Conservation (phyloP, 179 eudicot genomes). For the Spinacia oleracea region DNA sequence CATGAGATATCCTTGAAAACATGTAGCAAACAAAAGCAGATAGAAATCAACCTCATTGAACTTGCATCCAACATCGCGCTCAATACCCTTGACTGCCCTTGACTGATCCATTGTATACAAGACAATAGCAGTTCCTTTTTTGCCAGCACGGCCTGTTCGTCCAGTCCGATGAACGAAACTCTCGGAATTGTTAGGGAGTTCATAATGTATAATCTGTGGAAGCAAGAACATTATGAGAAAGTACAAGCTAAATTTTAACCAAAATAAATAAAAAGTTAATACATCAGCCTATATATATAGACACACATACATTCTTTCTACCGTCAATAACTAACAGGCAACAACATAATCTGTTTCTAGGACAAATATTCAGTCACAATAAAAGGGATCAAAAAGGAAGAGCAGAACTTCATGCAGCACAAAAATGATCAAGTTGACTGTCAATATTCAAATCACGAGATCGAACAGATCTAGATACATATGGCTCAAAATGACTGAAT, state of each 20-base stretch:
- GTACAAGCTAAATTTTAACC: neutral
- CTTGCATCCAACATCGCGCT: constrained; percentile 73
- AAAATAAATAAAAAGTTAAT: no score
- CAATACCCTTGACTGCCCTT: constrained; percentile 60
- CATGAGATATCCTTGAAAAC: neutral
- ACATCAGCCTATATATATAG: no score
- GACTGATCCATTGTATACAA: constrained; percentile 48
- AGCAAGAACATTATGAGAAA: neutral
- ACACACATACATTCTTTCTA: no score
- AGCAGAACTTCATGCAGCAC: neutral
- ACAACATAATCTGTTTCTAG: neutral
- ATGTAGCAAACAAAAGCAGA: neutral
- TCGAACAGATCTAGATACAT: neutral
- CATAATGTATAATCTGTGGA: constrained; percentile 75
- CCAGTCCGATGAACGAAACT: constrained; percentile 93
- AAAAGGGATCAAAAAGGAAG: neutral
- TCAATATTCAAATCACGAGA: neutral
- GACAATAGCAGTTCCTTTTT: constrained; percentile 77
- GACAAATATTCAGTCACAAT: neutral
- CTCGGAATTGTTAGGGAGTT: constrained; percentile 76
- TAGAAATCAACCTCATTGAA: constrained; percentile 54
- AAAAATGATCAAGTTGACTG: neutral
- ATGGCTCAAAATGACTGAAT: no score
- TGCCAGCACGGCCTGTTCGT: constrained; percentile 96
- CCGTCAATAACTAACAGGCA: no score